These are phyloP conservation scores for Hypoxylon perforatum DNA, from an alignment of 495 filamentous ascomycete genomes.

Conservation along the genomic window DNA sequence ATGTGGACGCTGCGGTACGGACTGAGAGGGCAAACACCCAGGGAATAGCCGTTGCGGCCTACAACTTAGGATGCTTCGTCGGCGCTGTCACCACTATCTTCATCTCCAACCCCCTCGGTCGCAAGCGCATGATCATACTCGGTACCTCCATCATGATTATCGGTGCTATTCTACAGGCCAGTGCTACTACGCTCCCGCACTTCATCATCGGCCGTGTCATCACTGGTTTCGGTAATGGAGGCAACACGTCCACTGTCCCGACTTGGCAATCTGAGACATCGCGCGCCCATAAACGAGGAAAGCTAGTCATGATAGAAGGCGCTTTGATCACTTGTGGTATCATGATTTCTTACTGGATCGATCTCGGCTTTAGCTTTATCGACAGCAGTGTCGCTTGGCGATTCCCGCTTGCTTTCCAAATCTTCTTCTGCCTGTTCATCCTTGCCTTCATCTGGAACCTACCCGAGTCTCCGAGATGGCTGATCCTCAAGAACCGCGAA, in stretches of 20 bases:
- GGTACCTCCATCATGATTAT: slow-evolving; percentile 78
- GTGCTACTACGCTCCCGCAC: slow-evolving; percentile 68
- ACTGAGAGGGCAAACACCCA: slow-evolving; percentile 65
- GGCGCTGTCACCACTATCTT: slow-evolving; percentile 76
- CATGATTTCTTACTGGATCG: slow-evolving; percentile 80
- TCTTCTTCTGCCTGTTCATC: slow-evolving; percentile 73
- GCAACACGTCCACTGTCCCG: slow-evolving; percentile 69
- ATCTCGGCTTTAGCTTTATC: slow-evolving; percentile 74
- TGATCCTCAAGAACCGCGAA: slow-evolving; percentile 74
- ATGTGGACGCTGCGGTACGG: slow-evolving; percentile 43
- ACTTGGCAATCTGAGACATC: slow-evolving; percentile 85
- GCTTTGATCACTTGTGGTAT: slow-evolving; percentile 79
- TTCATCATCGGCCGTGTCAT: slow-evolving; percentile 74
- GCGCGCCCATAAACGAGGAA: slow-evolving; percentile 76
- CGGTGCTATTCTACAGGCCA: slow-evolving; percentile 72
- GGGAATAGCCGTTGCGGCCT: slow-evolving; percentile 71
- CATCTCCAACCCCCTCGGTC: slow-evolving; percentile 76
- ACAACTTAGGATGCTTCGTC: slow-evolving; percentile 81
- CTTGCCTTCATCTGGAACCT: slow-evolving; percentile 69
- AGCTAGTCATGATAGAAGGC: slow-evolving; percentile 82
- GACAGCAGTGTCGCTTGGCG: slow-evolving; percentile 75
- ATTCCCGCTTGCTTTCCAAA: slow-evolving; percentile 79
- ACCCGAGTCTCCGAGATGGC: slow-evolving; percentile 80
- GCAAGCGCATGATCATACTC: slow-evolving; percentile 74
- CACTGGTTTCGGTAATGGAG: slow-evolving; percentile 75